A percentile compares a stretch with the other conserved stretches of the same genome.
Evolutionary conservation across 2,329 filamentous ascomycete species (phyloP).

Genomic region (Colletotrichum sp.): DNA sequence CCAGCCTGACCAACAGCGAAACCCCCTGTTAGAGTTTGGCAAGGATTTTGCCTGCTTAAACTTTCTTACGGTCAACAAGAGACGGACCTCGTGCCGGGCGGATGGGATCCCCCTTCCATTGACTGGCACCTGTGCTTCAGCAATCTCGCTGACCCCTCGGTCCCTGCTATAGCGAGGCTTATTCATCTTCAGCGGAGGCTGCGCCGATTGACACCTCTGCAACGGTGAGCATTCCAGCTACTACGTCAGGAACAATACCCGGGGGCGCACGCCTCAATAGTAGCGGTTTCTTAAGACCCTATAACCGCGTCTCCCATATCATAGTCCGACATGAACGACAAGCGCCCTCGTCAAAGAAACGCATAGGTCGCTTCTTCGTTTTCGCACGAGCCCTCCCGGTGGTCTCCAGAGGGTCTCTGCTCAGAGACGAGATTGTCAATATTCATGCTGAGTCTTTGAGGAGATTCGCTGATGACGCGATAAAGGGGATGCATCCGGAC

Average conservation of each 20-base stretch:
- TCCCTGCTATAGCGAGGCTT: neutral
- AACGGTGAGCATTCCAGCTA: neutral
- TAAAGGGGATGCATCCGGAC: neutral
- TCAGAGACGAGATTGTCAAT: neutral
- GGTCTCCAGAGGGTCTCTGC: neutral
- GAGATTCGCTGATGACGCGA: neutral
- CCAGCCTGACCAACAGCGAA: neutral
- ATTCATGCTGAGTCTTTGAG: neutral
- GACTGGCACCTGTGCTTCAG: neutral
- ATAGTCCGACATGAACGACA: neutral
- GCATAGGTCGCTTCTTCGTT: neutral
- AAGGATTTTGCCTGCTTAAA: constrained; percentile 1
- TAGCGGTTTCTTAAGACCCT: neutral
- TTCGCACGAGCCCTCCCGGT: neutral
- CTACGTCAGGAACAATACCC: neutral
- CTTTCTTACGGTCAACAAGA: neutral
- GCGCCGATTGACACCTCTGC: neutral
- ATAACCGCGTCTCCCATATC: neutral
- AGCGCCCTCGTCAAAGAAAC: neutral
- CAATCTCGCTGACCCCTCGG: neutral
- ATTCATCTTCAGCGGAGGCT: neutral
- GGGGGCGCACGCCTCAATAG: neutral
- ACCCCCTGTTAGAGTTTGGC: neutral
- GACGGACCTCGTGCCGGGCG: neutral
- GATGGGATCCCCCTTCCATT: neutral